Evolutionary conservation across 2,329 filamentous ascomycete species (phyloP), one percentile per base, ranked within the genome.

Genomic region (Talaromyces sp.): DNA sequence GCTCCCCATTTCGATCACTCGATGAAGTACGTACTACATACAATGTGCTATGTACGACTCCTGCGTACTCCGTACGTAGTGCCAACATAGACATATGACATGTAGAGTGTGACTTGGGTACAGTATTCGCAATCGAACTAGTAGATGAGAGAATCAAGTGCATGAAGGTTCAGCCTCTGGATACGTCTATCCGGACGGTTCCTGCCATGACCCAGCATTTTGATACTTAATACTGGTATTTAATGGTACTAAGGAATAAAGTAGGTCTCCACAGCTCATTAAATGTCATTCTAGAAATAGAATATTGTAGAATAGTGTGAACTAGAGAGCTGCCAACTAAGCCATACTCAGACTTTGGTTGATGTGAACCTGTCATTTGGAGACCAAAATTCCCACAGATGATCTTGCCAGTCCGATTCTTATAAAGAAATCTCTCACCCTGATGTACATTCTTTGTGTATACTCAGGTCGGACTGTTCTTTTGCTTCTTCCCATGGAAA

Each of bases 261-360:
- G 31, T 22, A 7, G 15, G 17, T 7, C 50, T 35, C 52, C 52
- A 56, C 31, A 37, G 52, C 33, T 37, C 33, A 19, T 54, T 56
- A 22, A 56, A 56, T 22, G 10, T 37, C 22, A 10, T 56, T 56
- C 52, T 56, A 56, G 52, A 56, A 56, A 56, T 56, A 56, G 52
- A 37, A 54, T 54, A 35, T 35, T 39, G 33, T 17, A 39, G 33
- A 25, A 5, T 56, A 37, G 31, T 54, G 35, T 7, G 50, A 31
- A 13, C 15, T 54, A 19, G 11, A 35, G 31, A 22, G 15, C 31
- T 52, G 27, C 47, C 4, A 52, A 33, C 27, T n/a, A 50, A 50
- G 27, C 22, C 17, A 17, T 25, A 50, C 9, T 50, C 47, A 27
- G 47, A 17, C 47, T 13, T 19, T 31, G 33, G 49, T 33, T n/a